A percentile compares a stretch with the other conserved stretches of the same genome.
phyloP scores from a whole-genome alignment of 345 rosid species.

The Anastatica hierochuntica region DNA sequence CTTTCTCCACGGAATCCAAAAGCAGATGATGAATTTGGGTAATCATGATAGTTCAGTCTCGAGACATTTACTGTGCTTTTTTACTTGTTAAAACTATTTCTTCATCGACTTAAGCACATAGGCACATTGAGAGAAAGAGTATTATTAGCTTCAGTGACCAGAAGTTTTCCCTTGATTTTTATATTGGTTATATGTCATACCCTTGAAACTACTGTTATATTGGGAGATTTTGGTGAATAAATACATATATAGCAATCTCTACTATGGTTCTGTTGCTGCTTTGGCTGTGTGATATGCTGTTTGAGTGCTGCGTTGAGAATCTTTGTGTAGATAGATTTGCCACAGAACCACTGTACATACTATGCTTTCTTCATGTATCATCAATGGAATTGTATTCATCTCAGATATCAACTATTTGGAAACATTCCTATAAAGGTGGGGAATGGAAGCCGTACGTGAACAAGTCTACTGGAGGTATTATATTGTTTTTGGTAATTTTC shows the following conservation, averaged over 20 bases:
- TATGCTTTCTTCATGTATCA: not conserved
- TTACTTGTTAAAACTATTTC: not conserved
- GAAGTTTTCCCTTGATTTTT: not conserved
- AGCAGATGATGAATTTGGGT: constrained; percentile 3
- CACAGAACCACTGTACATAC: not conserved
- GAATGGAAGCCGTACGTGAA: constrained; percentile 75
- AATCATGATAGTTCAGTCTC: not conserved
- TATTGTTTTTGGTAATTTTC: not conserved
- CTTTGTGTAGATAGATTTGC: not conserved
- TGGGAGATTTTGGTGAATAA: not conserved
- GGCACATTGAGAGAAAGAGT: constrained; percentile 1
- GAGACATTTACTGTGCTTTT: not conserved
- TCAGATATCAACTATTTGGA: constrained; percentile 87
- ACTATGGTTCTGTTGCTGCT: constrained; percentile 4
- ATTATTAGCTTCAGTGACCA: constrained; percentile 5
- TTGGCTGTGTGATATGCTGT: not conserved
- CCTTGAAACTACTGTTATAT: not conserved
- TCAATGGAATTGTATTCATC: constrained; percentile 11
- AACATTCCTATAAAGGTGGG: constrained; percentile 62
- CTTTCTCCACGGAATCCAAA: not conserved
- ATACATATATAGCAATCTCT: not conserved
- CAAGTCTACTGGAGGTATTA: constrained; percentile 63
- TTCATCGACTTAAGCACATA: not conserved
- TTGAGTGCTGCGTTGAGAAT: not conserved
- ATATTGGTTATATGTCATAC: not conserved